Evolutionary conservation across 768 basidiomycete genomes (phyloP).

Genomic region (Suillus spraguei): DNA sequence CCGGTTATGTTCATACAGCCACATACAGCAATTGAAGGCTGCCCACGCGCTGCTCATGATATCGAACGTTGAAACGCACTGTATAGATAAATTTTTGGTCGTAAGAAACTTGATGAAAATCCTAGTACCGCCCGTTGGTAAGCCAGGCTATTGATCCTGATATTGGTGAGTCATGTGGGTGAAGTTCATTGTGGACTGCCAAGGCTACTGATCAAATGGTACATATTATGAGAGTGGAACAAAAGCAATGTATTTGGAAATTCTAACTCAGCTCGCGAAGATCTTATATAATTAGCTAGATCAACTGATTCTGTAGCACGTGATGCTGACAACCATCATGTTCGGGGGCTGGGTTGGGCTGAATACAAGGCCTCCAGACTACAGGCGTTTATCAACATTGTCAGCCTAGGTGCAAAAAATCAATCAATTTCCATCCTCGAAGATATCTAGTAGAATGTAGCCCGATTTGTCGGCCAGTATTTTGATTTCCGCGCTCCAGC

Average conservation of each 20-base stretch:
- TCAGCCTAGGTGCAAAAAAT: too few relatives aligned
- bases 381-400: too few relatives aligned
- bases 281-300: background rate
- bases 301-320: too few relatives aligned
- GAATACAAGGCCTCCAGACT: too few relatives aligned
- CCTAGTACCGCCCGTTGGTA: background rate
- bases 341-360: too few relatives aligned
- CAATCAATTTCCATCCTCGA: too few relatives aligned
- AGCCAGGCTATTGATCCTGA: background rate
- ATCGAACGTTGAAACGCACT: background rate
- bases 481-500: too few relatives aligned
- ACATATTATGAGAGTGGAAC: background rate
- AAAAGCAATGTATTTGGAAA: background rate
- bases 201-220: background rate
- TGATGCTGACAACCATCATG: too few relatives aligned
- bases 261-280: background rate
- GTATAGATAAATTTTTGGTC: background rate
- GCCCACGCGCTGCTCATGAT: background rate
- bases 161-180: background rate
- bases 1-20: background rate
- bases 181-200: background rate
- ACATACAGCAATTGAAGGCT: background rate
- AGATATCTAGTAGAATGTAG: too few relatives aligned
- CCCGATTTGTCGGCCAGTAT: too few relatives aligned
- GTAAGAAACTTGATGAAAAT: background rate